phyloP scores from a whole-genome alignment of 768 basidiomycete species.

The Arthromyces matolae region DNA sequence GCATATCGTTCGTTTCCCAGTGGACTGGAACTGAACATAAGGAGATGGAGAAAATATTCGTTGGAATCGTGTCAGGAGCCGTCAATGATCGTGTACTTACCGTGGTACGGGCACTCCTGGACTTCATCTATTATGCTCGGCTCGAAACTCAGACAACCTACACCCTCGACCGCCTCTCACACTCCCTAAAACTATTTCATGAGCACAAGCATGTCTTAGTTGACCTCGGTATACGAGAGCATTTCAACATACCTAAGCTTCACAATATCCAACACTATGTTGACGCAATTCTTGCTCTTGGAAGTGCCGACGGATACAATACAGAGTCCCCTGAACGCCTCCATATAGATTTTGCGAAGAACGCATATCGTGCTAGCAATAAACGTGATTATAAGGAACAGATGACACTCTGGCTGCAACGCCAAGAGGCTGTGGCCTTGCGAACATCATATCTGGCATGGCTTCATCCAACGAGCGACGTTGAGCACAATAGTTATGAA shows the following conservation, averaged over 20 bases:
- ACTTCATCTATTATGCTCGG: slow-evolving; percentile 28
- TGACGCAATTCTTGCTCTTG: slow-evolving; percentile 20
- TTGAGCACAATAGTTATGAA: too few species aligned
- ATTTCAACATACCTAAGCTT: slow-evolving; percentile 36
- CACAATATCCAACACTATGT: slow-evolving; percentile 28
- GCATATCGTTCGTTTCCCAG: too few species aligned
- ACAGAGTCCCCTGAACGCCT: slow-evolving; percentile 30
- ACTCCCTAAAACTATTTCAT: slow-evolving; percentile 21
- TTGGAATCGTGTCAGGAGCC: slow-evolving; percentile 22
- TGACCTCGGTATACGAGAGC: slow-evolving; percentile 12
- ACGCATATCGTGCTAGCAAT: slow-evolving; percentile 21
- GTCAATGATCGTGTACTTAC: slow-evolving; percentile 8
- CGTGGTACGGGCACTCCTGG: slow-evolving; percentile 20
- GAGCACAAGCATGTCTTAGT: slow-evolving; percentile 25
- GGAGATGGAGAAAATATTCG: slow-evolving; percentile 25
- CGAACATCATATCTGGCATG: slow-evolving; percentile 7
- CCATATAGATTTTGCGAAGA: slow-evolving; percentile 38
- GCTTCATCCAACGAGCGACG: too few species aligned
- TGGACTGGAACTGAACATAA: slow-evolving; percentile 6
- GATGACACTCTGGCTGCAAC: slow-evolving; percentile 32
- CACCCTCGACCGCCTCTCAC: slow-evolving; percentile 19
- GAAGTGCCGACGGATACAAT: slow-evolving; percentile 24
- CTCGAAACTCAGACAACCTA: slow-evolving; percentile 18
- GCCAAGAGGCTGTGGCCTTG: slow-evolving; percentile 24
- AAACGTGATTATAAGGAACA: slow-evolving; percentile 25